Percentiles rank a stretch among this genome's conserved stretches.
Evolutionary conservation across 108 stramenopile species (phyloP).

Genomic region (Aureococcus anophagefferens): DNA sequence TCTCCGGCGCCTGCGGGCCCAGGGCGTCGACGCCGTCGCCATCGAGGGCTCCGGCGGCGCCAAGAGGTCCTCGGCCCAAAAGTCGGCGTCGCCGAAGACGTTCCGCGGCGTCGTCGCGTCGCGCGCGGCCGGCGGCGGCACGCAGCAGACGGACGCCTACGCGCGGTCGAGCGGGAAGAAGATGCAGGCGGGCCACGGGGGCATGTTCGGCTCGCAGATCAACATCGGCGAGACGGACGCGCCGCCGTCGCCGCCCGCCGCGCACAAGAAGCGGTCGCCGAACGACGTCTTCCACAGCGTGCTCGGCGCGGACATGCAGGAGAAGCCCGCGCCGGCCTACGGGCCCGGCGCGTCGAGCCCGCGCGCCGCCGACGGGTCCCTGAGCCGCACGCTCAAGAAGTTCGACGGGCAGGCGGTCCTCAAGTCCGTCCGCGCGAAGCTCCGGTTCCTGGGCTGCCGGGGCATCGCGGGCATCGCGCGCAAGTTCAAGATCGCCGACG

Average conservation of each 20-base stretch:
- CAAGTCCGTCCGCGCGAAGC: not conserved
- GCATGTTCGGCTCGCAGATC: not conserved
- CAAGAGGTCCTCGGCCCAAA: too few relatives aligned
- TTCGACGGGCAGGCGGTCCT: not conserved
- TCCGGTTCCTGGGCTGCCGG: not conserved
- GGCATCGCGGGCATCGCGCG: conserved; percentile 1
- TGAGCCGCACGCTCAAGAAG: too few relatives aligned
- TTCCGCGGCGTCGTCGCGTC: not conserved
- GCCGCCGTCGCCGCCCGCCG: too few relatives aligned
- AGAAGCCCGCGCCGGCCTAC: too few relatives aligned
- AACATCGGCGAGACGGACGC: too few relatives aligned
- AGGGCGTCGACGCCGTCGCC: not conserved
- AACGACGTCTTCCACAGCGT: too few relatives aligned
- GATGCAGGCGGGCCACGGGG: not conserved
- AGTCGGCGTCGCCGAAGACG: not conserved
- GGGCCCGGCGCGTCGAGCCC: too few relatives aligned
- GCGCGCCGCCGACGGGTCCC: too few relatives aligned
- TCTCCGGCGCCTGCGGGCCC: not conserved
- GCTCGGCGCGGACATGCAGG: too few relatives aligned
- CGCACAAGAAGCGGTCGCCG: too few relatives aligned
- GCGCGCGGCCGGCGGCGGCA: not conserved
- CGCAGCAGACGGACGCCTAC: not conserved
- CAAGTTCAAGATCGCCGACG: conserved; percentile 3
- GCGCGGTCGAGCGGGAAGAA: not conserved
- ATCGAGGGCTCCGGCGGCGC: not conserved